phyloP scores from a whole-genome alignment of 352 stramenopile genomes.

The Pythium oligandrum region DNA sequence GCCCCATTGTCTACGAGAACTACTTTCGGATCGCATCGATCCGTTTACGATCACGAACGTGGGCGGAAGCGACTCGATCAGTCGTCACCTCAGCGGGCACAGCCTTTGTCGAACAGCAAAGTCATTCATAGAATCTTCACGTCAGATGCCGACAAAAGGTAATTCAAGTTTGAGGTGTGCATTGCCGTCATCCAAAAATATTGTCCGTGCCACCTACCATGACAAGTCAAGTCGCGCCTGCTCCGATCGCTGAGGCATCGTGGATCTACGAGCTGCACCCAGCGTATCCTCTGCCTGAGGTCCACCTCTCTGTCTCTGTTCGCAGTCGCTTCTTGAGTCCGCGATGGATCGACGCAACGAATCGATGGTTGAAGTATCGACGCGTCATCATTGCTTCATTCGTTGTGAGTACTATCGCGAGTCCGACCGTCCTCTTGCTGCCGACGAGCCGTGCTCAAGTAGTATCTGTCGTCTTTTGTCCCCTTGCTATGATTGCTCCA shows the following conservation, averaged over 20 bases:
- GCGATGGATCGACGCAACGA: not conserved
- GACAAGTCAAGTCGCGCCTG: too few species aligned
- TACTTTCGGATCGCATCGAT: not conserved
- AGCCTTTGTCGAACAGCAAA: too few species aligned
- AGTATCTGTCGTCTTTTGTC: not conserved
- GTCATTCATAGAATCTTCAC: too few species aligned
- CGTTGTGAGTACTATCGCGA: not conserved
- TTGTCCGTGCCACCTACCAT: too few species aligned
- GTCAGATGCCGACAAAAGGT: too few species aligned
- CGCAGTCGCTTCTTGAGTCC: conserved; percentile 1
- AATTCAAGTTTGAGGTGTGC: too few species aligned
- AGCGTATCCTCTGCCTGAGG: not conserved
- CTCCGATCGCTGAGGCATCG: too few species aligned
- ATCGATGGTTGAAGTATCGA: conserved; percentile 2
- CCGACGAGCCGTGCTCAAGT: not conserved
- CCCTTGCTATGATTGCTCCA: not conserved
- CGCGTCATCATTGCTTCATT: conserved; percentile 30
- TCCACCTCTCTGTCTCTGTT: conserved; percentile 4
- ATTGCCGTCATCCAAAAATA: too few species aligned
- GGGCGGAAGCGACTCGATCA: too few species aligned
- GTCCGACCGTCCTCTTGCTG: conserved; percentile 1
- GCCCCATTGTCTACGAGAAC: conserved; percentile 11
- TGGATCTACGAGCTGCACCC: not conserved
- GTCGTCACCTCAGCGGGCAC: too few species aligned
- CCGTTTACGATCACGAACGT: too few species aligned